These are phyloP conservation scores for Sugiyamaella boreocaroliniensis DNA, from an alignment of 805 yeast species.

Conservation along the genomic window DNA sequence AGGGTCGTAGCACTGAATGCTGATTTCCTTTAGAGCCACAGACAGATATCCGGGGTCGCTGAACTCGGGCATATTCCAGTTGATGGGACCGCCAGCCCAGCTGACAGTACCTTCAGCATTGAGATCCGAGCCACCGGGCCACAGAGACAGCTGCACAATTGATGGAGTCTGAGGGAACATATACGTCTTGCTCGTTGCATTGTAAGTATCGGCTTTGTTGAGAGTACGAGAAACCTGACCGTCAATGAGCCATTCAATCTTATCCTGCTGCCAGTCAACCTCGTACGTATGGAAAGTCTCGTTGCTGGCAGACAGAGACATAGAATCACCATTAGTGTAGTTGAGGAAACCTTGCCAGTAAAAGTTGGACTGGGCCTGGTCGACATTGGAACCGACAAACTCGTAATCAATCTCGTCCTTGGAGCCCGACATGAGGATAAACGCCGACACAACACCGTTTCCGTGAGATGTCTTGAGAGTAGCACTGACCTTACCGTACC, in stretches of 20 bases:
- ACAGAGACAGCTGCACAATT: conserved; percentile 56
- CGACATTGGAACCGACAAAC: conserved; percentile 69
- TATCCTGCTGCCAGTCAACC: conserved; percentile 78
- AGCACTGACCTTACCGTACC: conserved; percentile 80
- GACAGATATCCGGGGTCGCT: conserved; percentile 71
- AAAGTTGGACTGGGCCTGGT: conserved; percentile 66
- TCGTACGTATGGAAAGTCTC: conserved; percentile 66
- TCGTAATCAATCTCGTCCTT: conserved; percentile 90
- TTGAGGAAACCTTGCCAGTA: conserved; percentile 70
- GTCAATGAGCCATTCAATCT: conserved; percentile 64
- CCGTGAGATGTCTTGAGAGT: conserved; percentile 66
- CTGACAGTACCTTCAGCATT: conserved; percentile 56
- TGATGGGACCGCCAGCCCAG: conserved; percentile 83
- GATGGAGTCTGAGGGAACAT: conserved; percentile 91
- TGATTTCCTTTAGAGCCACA: conserved; percentile 53
- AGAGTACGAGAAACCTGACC: conserved; percentile 63
- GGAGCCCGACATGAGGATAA: conserved; percentile 72
- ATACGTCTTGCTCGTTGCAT: conserved; percentile 50
- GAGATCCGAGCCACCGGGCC: conserved; percentile 47
- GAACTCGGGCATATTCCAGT: conserved; percentile 77
- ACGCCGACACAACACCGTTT: conserved; percentile 77
- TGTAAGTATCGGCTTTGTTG: conserved; percentile 46
- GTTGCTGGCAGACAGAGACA: conserved; percentile 43
- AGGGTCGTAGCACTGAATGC: conserved; percentile 63
- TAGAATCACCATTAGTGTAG: conserved; percentile 51